Percentiles rank a stretch among this genome's conserved stretches.
Conservation (phyloP, 108 stramenopile genomes). For the Schizochytrium sp. region DNA sequence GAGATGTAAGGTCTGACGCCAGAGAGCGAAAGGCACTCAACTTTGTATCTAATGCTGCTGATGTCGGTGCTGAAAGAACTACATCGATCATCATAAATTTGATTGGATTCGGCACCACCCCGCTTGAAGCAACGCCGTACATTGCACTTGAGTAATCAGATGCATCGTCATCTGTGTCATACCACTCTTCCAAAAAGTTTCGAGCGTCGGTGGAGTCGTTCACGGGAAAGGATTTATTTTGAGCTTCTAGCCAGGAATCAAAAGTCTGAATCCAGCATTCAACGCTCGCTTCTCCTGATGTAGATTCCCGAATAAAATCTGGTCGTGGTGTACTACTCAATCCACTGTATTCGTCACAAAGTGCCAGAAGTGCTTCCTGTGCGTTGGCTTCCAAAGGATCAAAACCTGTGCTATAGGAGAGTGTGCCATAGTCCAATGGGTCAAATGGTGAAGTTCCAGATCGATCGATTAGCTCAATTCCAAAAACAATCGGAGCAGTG, state of each 20-base stretch:
- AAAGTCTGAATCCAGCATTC: background rate
- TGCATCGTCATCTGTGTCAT: background rate
- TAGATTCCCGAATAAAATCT: background rate
- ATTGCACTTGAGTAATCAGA: background rate
- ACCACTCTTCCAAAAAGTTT: background rate
- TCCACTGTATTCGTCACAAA: constrained; percentile 20
- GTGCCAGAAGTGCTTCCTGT: constrained; percentile 28
- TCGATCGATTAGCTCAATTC: constrained; percentile 63
- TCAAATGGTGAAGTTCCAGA: constrained; percentile 46
- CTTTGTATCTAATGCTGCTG: background rate
- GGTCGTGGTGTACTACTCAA: background rate
- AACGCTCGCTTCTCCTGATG: background rate
- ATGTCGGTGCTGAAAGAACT: background rate
- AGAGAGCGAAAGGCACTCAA: background rate
- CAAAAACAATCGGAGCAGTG: constrained; percentile 46
- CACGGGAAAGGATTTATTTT: constrained; percentile 30
- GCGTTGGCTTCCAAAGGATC: constrained; percentile 36
- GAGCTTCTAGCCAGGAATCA: background rate
- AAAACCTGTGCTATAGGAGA: constrained; percentile 32
- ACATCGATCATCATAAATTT: background rate
- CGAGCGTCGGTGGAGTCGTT: background rate
- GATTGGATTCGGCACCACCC: constrained; percentile 8
- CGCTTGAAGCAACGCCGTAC: background rate
- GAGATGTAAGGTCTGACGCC: background rate
- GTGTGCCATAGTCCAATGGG: constrained; percentile 46